Evolutionary conservation across 495 filamentous ascomycete genomes (phyloP), one percentile per base, ranked within the genome.

Genomic region (Xylaria venustula): DNA sequence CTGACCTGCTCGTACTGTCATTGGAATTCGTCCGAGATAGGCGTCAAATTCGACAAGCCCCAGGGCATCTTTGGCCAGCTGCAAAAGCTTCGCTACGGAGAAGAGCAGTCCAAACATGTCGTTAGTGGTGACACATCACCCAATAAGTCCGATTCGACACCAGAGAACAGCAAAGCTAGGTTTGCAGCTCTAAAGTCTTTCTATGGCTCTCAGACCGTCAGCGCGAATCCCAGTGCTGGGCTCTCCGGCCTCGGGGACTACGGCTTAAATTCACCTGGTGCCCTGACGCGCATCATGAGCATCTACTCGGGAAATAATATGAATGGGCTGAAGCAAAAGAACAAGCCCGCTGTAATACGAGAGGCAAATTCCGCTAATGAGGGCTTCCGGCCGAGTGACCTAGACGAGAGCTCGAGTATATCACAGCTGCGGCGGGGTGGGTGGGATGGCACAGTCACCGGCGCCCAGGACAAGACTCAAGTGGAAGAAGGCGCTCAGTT

Each of bases 21-120:
- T 68, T 98, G 94, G 94, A 91, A 83, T 65, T 90, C 91, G 6
- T 81, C 88, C 17, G 93, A 98, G 64, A 91, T 95, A 49, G 92
- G 90, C 17, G 87, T 97, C 72, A 85, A 89, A 66, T 93, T 98
- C 68, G 90, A 93, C 71, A 96, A 91, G 65, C 84, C 88, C 2
- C 91, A 87, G 50, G 87, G 88, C 60, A 93, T 98, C 63, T 89
- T 89, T 60, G 79, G 79, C n/a, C 93, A 97, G 70, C 80, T 98
- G 2, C 72, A 82, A 1, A 84, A 83, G 69, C 72, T 85, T 8
- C 79, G 75, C 34, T 86, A 87, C 65, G 84, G 80, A 58, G 76
- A 73, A 71, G 78, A 77, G 68, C 77, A 73, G 54, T 73, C 66
- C 61, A 79, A 75, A 63, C 77, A 81, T 49, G 7, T 64, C 60